Conservation (phyloP, 1,284 basidiomycete genomes). For the Cryptococcus neoformans region DNA sequence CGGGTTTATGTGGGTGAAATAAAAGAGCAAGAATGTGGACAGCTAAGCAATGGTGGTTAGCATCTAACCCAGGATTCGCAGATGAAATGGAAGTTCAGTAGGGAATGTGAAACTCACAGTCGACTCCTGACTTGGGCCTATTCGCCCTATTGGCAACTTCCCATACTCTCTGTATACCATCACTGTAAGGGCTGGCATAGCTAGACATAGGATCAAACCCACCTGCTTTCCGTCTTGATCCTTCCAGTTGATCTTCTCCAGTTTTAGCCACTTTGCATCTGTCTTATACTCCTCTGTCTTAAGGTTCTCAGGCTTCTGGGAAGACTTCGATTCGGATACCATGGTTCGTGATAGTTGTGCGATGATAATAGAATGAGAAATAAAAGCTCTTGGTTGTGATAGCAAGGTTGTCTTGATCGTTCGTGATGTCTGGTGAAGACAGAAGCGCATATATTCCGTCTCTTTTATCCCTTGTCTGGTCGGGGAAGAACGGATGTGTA, state of each 20-base stretch:
- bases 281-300: slow-evolving; percentile 32
- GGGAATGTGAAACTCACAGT: slow-evolving; percentile 57
- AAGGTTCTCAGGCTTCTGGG: slow-evolving; percentile 35
- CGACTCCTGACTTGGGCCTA: slow-evolving; percentile 66
- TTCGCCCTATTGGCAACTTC: slow-evolving; percentile 80
- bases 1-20: slow-evolving; percentile 57
- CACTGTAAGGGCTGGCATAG: background rate
- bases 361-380: background rate
- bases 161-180: slow-evolving; percentile 63
- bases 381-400: background rate
- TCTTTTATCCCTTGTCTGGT: background rate
- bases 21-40: slow-evolving; percentile 80
- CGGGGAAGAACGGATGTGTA: too few species aligned
- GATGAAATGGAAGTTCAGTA: background rate
- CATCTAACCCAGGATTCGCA: background rate
- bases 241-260: slow-evolving; percentile 59
- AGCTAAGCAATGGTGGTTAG: slow-evolving; percentile 47
- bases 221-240: slow-evolving; percentile 73
- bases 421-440: too few species aligned
- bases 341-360: background rate
- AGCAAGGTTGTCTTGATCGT: background rate
- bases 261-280: slow-evolving; percentile 44
- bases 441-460: background rate
- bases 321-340: background rate
- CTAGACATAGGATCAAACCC: slow-evolving; percentile 10